Evolutionary conservation across 2,329 filamentous ascomycete species (phyloP).

Genomic region (Botryotinia convoluta): DNA sequence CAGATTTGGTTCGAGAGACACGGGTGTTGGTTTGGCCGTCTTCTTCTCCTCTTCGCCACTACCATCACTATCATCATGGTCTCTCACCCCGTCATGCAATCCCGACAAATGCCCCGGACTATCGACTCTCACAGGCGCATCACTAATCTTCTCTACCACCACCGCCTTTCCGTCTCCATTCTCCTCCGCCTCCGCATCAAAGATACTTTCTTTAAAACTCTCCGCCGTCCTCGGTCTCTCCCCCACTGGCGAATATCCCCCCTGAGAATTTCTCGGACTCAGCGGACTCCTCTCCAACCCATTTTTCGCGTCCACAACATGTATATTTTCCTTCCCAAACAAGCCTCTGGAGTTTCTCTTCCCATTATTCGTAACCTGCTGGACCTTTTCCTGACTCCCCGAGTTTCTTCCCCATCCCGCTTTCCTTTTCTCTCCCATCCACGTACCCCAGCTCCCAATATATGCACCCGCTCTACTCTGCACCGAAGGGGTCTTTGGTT

Average conservation of each 20-base stretch:
- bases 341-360: conserved; percentile 22
- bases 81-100: not conserved
- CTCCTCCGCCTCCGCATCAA: conserved; percentile 34
- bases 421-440: conserved; percentile 75
- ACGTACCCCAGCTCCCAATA: conserved; percentile 66
- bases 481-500: conserved; percentile 44
- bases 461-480: conserved; percentile 59
- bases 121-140: not conserved
- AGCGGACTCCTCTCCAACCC: conserved; percentile 35
- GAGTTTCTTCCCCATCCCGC: conserved; percentile 46
- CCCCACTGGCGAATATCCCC: not conserved
- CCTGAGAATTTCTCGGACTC: conserved; percentile 29
- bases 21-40: not conserved
- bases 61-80: not conserved
- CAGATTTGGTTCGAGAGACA: not conserved
- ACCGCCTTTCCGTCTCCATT: not conserved
- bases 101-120: not conserved
- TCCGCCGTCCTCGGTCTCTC: conserved; percentile 31
- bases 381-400: conserved; percentile 71
- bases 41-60: conserved; percentile 7
- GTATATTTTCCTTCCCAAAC: conserved; percentile 27
- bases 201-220: conserved; percentile 37
- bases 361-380: conserved; percentile 52
- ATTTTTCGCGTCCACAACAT: conserved; percentile 25
- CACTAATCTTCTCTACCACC: not conserved